Base-by-base conservation (phyloP, 495 filamentous ascomycete species). In the Acidomyces sp. region DNA sequence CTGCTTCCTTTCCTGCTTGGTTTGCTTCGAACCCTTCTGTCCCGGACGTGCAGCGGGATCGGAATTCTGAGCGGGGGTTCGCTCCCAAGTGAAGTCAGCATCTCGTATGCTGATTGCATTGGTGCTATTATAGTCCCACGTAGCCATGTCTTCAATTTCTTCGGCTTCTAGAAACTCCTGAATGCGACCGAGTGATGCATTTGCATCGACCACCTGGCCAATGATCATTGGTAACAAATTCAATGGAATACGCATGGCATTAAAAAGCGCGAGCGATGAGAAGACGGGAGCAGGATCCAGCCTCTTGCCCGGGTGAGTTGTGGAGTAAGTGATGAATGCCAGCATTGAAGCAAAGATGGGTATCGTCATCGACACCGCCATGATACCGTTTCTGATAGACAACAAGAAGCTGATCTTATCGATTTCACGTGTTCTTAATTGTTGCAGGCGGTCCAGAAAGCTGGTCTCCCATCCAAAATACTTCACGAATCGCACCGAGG, bases 261-360 rank as follows among this genome's bases (percentile, higher is more conserved):
- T 97, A 68, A 95, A 97, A 17, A 95, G 62, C 1, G 87, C 88
- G 22, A 95, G 65, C 0, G 90, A 94, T 0, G 87, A 93, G 63
- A 97, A 97, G 34, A 95, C 70, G 13, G 75, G 66, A 0, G 86
- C 85, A 0, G 88, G 78, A 12, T 74, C 61, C 3, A 45, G 22
- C n/a, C n/a, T n/a, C n/a, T n/a, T n/a, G 9, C 53, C 55, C 49
- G 88, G 78, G 25, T 77, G 64, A 2, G 85, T 77, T 20, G 93
- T 66, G 1, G 82, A 80, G 55, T 83, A 95, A 4, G 85, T 92
- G 58, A 97, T 86, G 62, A 97, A 97, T 1, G 86, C 71, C 22
- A 95, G 61, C 85, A 96, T 94, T 6, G 87, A 88, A 3, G 87
- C 86, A 51, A 93, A 93, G 27, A 85, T 78, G 5, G 90, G 86